A percentile compares a stretch with the other conserved stretches of the same genome.
Conservation (phyloP, 139 green algal species). For the Haematococcus lacustris region DNA sequence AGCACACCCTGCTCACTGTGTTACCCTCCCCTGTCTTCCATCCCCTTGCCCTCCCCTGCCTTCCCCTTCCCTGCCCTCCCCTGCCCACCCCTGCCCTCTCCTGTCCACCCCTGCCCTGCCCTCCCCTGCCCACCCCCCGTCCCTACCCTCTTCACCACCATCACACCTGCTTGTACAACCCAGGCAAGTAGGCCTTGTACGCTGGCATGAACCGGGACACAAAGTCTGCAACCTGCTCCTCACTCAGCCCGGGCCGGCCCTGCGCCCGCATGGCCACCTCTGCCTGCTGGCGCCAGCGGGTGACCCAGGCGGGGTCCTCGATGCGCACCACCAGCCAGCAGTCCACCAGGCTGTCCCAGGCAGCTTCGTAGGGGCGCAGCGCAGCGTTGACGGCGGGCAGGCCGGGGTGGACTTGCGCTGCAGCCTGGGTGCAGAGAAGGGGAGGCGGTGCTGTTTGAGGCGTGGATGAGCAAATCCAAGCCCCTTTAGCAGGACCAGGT, state of each 20-base stretch:
- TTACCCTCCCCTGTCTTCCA: background rate
- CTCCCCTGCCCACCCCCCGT: background rate
- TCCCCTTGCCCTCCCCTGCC: background rate
- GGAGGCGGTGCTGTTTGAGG: too few relatives aligned
- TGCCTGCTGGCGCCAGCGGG: slow-evolving; percentile 71
- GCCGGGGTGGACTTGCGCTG: slow-evolving; percentile 42
- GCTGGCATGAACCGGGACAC: slow-evolving; percentile 91
- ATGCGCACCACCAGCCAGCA: slow-evolving; percentile 91
- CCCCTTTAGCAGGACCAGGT: too few relatives aligned
- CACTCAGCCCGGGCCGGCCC: slow-evolving; percentile 85
- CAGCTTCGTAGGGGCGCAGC: slow-evolving; percentile 64
- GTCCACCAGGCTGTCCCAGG: slow-evolving; percentile 79
- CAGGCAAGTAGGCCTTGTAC: slow-evolving; percentile 92
- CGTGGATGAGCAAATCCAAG: too few relatives aligned
- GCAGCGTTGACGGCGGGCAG: slow-evolving; percentile 63
- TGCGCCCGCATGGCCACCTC: slow-evolving; percentile 78
- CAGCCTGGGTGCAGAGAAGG: slow-evolving; percentile 18
- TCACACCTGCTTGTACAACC: slow-evolving; percentile 46
- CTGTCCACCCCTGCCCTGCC: background rate
- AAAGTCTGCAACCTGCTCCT: slow-evolving; percentile 85
- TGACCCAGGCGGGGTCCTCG: slow-evolving; percentile 48
- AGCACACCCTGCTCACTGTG: background rate
- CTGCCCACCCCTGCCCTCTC: background rate
- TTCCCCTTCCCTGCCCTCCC: background rate
- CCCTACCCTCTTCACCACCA: too few relatives aligned